Evolutionary conservation across 192 early-diverging fungal species (phyloP).

Genomic region (Phycomyces blakesleeanus): DNA sequence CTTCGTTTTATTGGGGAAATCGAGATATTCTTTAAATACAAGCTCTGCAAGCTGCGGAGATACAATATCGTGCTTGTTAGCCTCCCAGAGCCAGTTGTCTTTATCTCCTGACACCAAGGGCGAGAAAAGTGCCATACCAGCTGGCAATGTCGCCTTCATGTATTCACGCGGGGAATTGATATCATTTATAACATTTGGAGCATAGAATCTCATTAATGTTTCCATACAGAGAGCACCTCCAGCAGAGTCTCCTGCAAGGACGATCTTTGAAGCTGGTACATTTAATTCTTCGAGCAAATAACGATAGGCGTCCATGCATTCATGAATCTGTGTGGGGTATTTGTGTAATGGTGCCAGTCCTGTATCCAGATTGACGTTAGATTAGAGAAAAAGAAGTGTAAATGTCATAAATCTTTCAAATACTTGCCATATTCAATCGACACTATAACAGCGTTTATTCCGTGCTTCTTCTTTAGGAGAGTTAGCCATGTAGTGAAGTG

Average conservation of each 20-base stretch:
- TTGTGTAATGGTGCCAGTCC: too few species aligned
- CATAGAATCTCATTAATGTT: conserved; percentile 18
- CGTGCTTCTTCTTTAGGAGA: too few species aligned
- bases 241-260: conserved; percentile 26
- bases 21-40: conserved; percentile 18
- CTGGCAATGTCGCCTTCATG: conserved; percentile 10
- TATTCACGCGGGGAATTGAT: conserved; percentile 4
- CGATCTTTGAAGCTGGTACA: conserved; percentile 17
- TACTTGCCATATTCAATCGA: too few species aligned
- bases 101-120: conserved; percentile 24
- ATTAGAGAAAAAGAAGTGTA: too few species aligned
- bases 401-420: too few species aligned
- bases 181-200: conserved; percentile 9
- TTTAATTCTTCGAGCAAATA: background rate
- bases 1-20: conserved; percentile 5
- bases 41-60: conserved; percentile 5
- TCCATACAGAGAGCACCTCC: conserved; percentile 26
- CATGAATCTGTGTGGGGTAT: too few species aligned
- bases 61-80: conserved; percentile 20
- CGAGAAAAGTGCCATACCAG: conserved; percentile 21
- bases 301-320: too few species aligned
- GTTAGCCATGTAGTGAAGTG: too few species aligned
- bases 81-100: conserved; percentile 13
- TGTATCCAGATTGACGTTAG: too few species aligned
- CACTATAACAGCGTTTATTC: too few species aligned